Percentiles rank a stretch among this genome's conserved stretches.
These are phyloP conservation scores for Malassezia obtusa DNA, from an alignment of 1,284 basidiomycete genomes.

Conservation along the genomic window DNA sequence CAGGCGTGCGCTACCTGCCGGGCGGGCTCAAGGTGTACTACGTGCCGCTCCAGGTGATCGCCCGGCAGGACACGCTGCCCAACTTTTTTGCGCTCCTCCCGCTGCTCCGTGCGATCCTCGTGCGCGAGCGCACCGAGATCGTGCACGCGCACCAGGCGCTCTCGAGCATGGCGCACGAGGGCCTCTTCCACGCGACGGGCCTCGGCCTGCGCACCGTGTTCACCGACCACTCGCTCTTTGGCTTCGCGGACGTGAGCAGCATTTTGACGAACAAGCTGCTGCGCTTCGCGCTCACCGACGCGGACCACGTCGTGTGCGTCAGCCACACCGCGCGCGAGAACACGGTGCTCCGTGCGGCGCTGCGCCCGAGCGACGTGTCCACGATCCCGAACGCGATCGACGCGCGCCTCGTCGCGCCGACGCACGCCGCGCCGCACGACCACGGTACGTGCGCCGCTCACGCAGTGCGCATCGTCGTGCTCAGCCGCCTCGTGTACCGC, in stretches of 20 bases:
- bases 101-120: slow-evolving; percentile 74
- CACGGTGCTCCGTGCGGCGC: slow-evolving; percentile 72
- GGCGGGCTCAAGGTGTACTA: slow-evolving; percentile 82
- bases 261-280: slow-evolving; percentile 94
- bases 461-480: slow-evolving; percentile 59
- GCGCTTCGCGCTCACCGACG: slow-evolving; percentile 71
- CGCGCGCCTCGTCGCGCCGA: slow-evolving; percentile 71
- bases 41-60: slow-evolving; percentile 73
- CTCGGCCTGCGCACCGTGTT: slow-evolving; percentile 68
- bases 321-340: slow-evolving; percentile 93
- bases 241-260: slow-evolving; percentile 87
- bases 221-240: slow-evolving; percentile 93
- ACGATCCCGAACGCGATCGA: slow-evolving; percentile 85
- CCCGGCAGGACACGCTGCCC: slow-evolving; percentile 67
- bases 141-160: slow-evolving; percentile 88
- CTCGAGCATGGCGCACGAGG: slow-evolving; percentile 82
- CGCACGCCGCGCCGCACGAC: slow-evolving; percentile 27
- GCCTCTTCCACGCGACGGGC: slow-evolving; percentile 64
- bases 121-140: slow-evolving; percentile 75
- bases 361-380: slow-evolving; percentile 33
- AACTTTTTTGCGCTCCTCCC: slow-evolving; percentile 88
- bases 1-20: slow-evolving; percentile 80
- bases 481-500: slow-evolving; percentile 90
- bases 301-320: slow-evolving; percentile 89
- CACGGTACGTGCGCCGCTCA: slow-evolving; percentile 3